These are phyloP conservation scores for Myrmaecium sp. DNA, from an alignment of 2,329 filamentous ascomycete species.

Conservation along the genomic window DNA sequence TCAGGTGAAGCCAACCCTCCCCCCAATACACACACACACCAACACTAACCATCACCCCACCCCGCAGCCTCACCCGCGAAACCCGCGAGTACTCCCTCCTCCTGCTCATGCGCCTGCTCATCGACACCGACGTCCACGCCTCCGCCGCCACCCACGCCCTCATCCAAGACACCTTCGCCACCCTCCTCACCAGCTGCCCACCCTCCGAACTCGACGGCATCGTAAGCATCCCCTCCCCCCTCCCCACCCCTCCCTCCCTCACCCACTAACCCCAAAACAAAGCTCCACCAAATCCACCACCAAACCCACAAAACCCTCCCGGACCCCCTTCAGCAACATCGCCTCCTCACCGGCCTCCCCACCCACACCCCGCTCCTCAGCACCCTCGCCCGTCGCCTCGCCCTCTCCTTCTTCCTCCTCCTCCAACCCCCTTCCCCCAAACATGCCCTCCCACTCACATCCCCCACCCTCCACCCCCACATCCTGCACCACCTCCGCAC, in stretches of 20 bases:
- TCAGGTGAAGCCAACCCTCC: too few species aligned
- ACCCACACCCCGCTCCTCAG: slow-evolving; percentile 32
- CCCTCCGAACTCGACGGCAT: slow-evolving; percentile 7
- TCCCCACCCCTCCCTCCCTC: slow-evolving; percentile 7
- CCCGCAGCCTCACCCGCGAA: slow-evolving; percentile 9
- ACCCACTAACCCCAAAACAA: slow-evolving; percentile 8
- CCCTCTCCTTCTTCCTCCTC: slow-evolving; percentile 43
- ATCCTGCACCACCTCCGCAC: slow-evolving; percentile 16
- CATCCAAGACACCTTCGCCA: slow-evolving; percentile 17
- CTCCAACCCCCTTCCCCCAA: slow-evolving; percentile 10
- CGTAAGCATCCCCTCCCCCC: slow-evolving; percentile 10
- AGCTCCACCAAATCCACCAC: slow-evolving; percentile 13
- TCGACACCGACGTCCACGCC: slow-evolving; percentile 15
- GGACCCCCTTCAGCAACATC: slow-evolving; percentile 36
- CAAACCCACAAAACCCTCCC: slow-evolving; percentile 20
- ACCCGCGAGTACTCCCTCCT: slow-evolving; percentile 10
- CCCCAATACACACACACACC: too few species aligned
- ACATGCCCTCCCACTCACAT: slow-evolving; percentile 11
- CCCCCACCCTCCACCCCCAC: slow-evolving; percentile 7
- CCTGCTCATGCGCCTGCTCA: slow-evolving; percentile 13
- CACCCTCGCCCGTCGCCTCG: slow-evolving; percentile 48
- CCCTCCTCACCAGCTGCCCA: slow-evolving; percentile 13
- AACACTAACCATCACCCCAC: not conserved
- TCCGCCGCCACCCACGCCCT: slow-evolving; percentile 7
- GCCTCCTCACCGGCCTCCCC: slow-evolving; percentile 43